A percentile compares a stretch with the other conserved stretches of the same genome.
phyloP scores from a whole-genome alignment of 768 basidiomycete species.

The Xerocomellus amylosporus region DNA sequence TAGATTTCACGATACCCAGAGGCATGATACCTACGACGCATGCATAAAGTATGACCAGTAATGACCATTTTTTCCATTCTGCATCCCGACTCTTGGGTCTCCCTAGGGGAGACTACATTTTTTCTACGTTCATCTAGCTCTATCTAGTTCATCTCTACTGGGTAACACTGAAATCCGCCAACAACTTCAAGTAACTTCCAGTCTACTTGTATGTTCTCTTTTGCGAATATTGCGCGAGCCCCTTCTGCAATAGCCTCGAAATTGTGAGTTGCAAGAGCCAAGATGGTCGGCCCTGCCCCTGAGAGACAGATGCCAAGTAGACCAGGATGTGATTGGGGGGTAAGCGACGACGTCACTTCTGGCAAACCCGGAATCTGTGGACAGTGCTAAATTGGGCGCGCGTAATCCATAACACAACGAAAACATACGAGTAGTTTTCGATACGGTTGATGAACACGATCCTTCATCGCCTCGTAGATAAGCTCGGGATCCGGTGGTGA shows the following conservation, averaged over 20 bases:
- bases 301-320: conserved; percentile 96
- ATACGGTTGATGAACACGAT: conserved; percentile 96
- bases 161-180: conserved; percentile 37
- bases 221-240: conserved; percentile 69
- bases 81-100: no score
- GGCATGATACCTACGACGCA: conserved; percentile 26
- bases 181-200: conserved; percentile 83
- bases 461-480: conserved; percentile 99
- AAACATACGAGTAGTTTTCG: conserved; percentile 74
- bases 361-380: conserved; percentile 91
- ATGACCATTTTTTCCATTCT: conserved; percentile 18
- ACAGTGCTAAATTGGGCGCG: background rate
- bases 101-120: no score
- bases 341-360: conserved; percentile 85
- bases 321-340: conserved; percentile 89
- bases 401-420: background rate
- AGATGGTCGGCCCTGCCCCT: conserved; percentile 95
- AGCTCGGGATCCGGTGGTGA: conserved; percentile 91
- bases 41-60: conserved; percentile 17
- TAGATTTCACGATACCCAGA: conserved; percentile 22
- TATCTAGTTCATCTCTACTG: conserved; percentile 12
- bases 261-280: conserved; percentile 84
- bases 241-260: conserved; percentile 85
- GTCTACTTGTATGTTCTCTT: conserved; percentile 75
- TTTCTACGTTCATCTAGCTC: conserved; percentile 1